These are phyloP conservation scores for Euphorbia pulcherrima DNA, from an alignment of 345 rosid genomes.

Conservation along the genomic window DNA sequence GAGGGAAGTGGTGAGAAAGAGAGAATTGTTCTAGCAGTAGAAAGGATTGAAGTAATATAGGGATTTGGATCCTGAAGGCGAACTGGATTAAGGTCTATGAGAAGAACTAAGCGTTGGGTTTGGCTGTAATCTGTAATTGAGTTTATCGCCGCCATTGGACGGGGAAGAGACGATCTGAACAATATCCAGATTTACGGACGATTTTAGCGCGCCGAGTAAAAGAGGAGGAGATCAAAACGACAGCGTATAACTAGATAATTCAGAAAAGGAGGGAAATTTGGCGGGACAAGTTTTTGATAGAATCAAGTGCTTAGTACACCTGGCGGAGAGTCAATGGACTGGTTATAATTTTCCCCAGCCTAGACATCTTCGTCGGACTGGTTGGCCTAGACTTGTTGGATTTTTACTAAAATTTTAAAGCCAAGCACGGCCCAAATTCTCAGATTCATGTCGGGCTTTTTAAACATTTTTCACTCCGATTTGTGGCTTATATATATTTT, in stretches of 20 bases:
- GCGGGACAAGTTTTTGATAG: slow-evolving; percentile 10
- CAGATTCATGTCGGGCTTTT: too few species aligned
- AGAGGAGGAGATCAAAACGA: neutral
- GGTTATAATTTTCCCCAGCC: too few species aligned
- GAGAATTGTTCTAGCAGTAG: slow-evolving; percentile 54
- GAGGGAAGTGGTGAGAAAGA: slow-evolving; percentile 51
- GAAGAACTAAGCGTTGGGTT: slow-evolving; percentile 71
- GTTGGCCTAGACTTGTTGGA: too few species aligned
- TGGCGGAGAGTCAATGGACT: neutral
- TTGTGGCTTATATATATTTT: too few species aligned
- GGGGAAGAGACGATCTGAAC: neutral
- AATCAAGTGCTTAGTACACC: neutral
- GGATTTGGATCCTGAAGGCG: slow-evolving; percentile 28
- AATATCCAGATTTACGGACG: neutral
- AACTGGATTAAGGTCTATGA: slow-evolving; percentile 72
- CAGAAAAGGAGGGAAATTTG: slow-evolving; percentile 8
- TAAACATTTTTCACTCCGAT: too few species aligned
- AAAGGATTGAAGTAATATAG: slow-evolving; percentile 42
- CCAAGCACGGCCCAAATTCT: too few species aligned
- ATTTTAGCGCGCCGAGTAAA: neutral
- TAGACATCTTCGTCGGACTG: too few species aligned
- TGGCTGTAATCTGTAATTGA: slow-evolving; percentile 41
- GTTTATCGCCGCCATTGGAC: slow-evolving; percentile 32
- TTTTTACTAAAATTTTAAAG: too few species aligned
- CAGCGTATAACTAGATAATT: neutral